Percentiles rank a stretch among this genome's conserved stretches.
phyloP scores from a whole-genome alignment of 2,329 filamentous ascomycete species.

The Leptographium lundbergii region DNA sequence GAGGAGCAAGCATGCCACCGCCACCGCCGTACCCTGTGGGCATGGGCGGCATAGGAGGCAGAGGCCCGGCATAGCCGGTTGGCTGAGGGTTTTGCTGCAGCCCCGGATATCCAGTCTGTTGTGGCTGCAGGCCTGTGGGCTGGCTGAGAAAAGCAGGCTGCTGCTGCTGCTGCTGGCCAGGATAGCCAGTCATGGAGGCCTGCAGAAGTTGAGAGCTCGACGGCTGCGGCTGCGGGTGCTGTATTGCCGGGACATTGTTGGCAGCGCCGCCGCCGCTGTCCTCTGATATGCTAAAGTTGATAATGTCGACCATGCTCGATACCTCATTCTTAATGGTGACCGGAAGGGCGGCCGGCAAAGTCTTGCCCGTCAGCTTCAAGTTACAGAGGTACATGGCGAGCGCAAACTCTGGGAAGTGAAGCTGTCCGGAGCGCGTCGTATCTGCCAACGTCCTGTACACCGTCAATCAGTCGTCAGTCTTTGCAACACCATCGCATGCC shows the following conservation, averaged over 20 bases:
- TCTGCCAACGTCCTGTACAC: conserved; percentile 68
- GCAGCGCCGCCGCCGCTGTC: conserved; percentile 32
- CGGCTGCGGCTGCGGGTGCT: conserved; percentile 61
- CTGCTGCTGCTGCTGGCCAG: conserved; percentile 31
- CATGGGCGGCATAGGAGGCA: conserved; percentile 77
- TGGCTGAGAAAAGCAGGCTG: conserved; percentile 46
- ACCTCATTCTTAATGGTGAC: conserved; percentile 91
- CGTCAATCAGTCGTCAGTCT: conserved; percentile 6
- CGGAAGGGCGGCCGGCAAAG: conserved; percentile 60
- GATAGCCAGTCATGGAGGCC: conserved; percentile 57
- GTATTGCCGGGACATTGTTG: conserved; percentile 37
- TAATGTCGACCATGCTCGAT: conserved; percentile 98
- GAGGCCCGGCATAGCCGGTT: conserved; percentile 68
- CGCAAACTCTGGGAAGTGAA: conserved; percentile 95
- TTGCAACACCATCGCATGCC: background rate
- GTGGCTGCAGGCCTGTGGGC: conserved; percentile 47
- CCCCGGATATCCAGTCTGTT: conserved; percentile 58
- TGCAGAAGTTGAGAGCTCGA: conserved; percentile 57
- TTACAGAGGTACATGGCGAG: conserved; percentile 98
- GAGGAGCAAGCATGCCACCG: conserved; percentile 53
- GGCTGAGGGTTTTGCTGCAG: conserved; percentile 53
- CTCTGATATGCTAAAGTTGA: conserved; percentile 84
- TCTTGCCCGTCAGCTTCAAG: conserved; percentile 75
- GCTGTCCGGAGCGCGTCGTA: conserved; percentile 88
- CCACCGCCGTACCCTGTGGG: conserved; percentile 43